Evolutionary conservation across 768 basidiomycete genomes (phyloP).

Genomic region (Russula sp.): DNA sequence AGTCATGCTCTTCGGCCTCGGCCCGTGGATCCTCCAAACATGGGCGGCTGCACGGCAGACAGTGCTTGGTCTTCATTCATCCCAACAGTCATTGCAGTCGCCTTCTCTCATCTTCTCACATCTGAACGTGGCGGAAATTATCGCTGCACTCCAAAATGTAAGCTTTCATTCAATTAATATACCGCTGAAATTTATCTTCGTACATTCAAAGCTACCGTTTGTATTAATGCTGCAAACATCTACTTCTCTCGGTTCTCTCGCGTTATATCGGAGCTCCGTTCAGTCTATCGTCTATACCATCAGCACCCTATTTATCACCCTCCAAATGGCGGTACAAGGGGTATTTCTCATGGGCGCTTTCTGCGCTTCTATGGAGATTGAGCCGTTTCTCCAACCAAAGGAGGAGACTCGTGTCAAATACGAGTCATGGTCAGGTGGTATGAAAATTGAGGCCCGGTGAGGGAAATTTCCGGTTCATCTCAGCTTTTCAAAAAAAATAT

Average conservation of each 20-base stretch:
- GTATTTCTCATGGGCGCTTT: constrained; percentile 88
- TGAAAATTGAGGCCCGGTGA: constrained; percentile 69
- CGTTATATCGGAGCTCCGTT: constrained; percentile 75
- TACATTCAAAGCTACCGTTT: constrained; percentile 60
- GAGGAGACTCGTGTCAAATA: constrained; percentile 53
- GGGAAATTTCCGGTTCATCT: constrained; percentile 27
- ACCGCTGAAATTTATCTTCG: constrained; percentile 25
- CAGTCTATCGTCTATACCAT: constrained; percentile 67
- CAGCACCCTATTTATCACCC: constrained; percentile 58
- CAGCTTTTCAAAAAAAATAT: constrained; percentile 9
- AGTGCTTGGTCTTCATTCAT: constrained; percentile 55
- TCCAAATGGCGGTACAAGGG: constrained; percentile 76
- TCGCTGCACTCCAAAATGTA: constrained; percentile 69
- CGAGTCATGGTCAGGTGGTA: constrained; percentile 50
- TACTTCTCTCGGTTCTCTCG: constrained; percentile 75
- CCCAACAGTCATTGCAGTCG: constrained; percentile 35
- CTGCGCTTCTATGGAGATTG: constrained; percentile 68
- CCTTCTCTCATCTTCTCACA: constrained; percentile 45
- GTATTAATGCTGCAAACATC: constrained; percentile 69
- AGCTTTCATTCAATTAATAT: constrained; percentile 33
- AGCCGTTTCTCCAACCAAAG: constrained; percentile 63
- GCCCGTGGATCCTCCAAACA: constrained; percentile 77
- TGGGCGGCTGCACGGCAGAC: constrained; percentile 68
- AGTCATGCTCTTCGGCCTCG: constrained; percentile 76
- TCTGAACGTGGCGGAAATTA: constrained; percentile 60